Conservation (phyloP, 495 filamentous ascomycete species). For the Friedmanniomyces simplex region DNA sequence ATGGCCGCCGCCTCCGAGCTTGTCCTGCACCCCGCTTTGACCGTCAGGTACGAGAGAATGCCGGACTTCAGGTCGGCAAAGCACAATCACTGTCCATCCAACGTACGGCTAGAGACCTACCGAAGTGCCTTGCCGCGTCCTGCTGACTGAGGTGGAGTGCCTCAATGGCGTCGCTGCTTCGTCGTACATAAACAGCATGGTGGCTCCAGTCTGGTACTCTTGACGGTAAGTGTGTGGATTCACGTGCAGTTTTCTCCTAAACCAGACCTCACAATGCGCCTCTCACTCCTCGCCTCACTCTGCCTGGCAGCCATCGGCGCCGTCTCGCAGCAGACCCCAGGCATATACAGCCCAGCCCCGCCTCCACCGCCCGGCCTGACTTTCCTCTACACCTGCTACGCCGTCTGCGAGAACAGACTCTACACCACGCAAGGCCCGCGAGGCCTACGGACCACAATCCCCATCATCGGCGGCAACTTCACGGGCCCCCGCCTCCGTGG, state of each 20-base stretch:
- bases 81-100: neutral
- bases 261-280: neutral
- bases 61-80: neutral
- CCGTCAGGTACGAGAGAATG: neutral
- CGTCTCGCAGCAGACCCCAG: neutral
- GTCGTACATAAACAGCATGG: neutral
- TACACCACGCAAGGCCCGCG: slow-evolving; percentile 6
- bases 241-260: too few species aligned
- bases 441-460: slow-evolving; percentile 12
- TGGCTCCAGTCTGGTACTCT: too few species aligned
- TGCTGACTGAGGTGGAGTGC: neutral
- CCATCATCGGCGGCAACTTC: slow-evolving; percentile 19
- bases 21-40: neutral
- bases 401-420: neutral
- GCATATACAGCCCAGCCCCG: neutral
- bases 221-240: too few species aligned
- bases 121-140: neutral
- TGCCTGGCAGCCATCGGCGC: neutral
- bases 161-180: neutral
- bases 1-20: too few species aligned
- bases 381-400: slow-evolving; percentile 20
- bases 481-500: slow-evolving; percentile 15
- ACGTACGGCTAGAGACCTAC: neutral
- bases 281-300: neutral
- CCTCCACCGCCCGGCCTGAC: slow-evolving; percentile 11